Percentiles rank a stretch among this genome's conserved stretches.
Conservation (phyloP, 1,284 basidiomycete genomes). For the Cryptococcus amylolentus region DNA sequence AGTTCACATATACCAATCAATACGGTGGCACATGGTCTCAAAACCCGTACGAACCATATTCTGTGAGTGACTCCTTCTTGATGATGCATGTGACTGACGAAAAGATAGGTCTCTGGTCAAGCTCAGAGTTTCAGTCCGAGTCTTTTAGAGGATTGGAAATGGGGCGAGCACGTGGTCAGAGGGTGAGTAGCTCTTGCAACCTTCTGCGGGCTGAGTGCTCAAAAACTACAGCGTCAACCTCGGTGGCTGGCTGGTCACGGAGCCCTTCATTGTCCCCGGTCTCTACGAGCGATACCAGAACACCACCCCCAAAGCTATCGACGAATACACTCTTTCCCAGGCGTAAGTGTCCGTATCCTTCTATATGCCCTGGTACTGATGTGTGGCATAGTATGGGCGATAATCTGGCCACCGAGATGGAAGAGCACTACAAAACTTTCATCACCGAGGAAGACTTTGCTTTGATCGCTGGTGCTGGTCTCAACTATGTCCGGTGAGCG, state of each 20-base stretch:
- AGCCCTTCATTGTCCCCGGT: conserved; percentile 71
- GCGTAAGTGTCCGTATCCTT: conserved; percentile 20
- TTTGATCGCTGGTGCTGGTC: conserved; percentile 78
- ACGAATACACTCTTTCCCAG: conserved; percentile 68
- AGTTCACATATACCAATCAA: conserved; percentile 65
- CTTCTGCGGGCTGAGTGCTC: neutral
- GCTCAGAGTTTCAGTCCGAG: conserved; percentile 65
- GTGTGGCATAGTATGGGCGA: conserved; percentile 55
- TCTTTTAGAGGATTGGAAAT: conserved; percentile 76
- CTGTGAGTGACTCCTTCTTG: conserved; percentile 38
- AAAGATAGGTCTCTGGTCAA: conserved; percentile 31
- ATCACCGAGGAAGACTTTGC: conserved; percentile 80
- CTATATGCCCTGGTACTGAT: neutral
- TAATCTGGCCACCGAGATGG: conserved; percentile 58
- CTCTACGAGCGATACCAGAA: conserved; percentile 62
- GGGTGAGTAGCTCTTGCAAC: conserved; percentile 22
- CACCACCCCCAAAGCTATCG: conserved; percentile 53
- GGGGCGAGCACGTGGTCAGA: conserved; percentile 64
- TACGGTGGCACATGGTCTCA: conserved; percentile 71
- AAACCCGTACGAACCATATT: conserved; percentile 65
- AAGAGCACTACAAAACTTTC: conserved; percentile 76
- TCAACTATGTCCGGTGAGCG: conserved; percentile 54
- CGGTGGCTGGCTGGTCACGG: conserved; percentile 58
- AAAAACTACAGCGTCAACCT: conserved; percentile 66
- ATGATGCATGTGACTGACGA: neutral